Evolutionary conservation across 1,139 yeast genomes (phyloP), one percentile per base, ranked within the genome.

Genomic region (Kurtzmaniella quercitrusa): DNA sequence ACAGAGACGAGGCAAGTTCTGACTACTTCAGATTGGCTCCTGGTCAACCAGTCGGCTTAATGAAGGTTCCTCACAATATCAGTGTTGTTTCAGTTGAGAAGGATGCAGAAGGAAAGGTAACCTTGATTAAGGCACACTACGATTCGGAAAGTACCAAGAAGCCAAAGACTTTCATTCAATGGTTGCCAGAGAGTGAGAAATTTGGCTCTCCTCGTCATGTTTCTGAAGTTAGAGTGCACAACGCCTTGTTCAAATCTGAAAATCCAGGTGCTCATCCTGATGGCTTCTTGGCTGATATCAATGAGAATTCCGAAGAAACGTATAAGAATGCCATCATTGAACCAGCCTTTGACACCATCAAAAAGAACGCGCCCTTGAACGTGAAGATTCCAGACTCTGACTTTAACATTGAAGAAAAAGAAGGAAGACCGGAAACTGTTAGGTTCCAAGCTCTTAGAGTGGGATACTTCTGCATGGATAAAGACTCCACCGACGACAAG

Each of bases 391-490:
- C 82, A 14, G 77, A 80, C 46, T 84, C 85, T 48, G 82, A 82
- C 50, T 85, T 85, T 60, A 79, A 82, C 58, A 85, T 85, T 52
- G 73, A 72, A 53, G 95, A 87, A 61, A 66, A 64, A 44, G 62
- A 62, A 40, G 77, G 76, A 23, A 68, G 70, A 40, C 83, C 86
- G 31, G 95, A 93, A 63, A 81, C 95, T n/a, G 87, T 88, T 33
- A 80, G 98, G 63, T 94, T 94, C 88, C 99, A 94, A 70, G 98
- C 96, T 25, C 78, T 94, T 65, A 84, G 99, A 68, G 93, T 89
- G 42, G 99, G 98, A 21, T 93, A 93, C 67, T 94, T 91, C 78
- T 85, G 96, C 62, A 68, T 89, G 64, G 99, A 94, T 62, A 80
- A 77, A 56, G 98, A 93, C 51, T 70, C 89, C 44, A 70, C 73